Base-by-base conservation (phyloP, 2,329 filamentous ascomycete species). In the Arthrocladium fulminans region DNA sequence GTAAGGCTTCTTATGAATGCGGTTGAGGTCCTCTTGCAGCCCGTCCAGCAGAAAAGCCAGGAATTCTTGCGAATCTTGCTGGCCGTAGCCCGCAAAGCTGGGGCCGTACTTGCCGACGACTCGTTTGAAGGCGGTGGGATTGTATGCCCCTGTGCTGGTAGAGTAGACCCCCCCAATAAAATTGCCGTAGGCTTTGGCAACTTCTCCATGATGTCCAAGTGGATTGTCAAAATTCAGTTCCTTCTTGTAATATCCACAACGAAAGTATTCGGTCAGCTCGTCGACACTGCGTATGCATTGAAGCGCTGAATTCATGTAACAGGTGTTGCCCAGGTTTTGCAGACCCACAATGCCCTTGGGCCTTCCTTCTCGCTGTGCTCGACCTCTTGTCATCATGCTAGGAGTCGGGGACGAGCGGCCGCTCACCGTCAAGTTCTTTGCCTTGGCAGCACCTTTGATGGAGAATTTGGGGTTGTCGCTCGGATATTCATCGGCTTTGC, bases 31-130 rank as follows among this genome's bases (percentile, higher is more conserved):
- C 66, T 98, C 92, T 59, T 97, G 90, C 1, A 98, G 73, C 3
- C 86, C 90, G 65, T 98, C 92, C 6, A 98, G 81, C 10, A 98
- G 75, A 64, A 96, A 97, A 34, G 92, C 88, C 17, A 98, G 73
- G 51, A 98, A 97, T 61, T 98, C 92, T 60, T 98, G 92, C 0
- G 92, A 94, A 63, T 98, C 92, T 63, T 98, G 92, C 64, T 98
- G 92, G 2, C 86, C 88, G 67, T 92, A 97, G 2, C 90, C 90
- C 2, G 88, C 90, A 63, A 98, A 97, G 10, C 87, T 80, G 10
- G 86, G 81, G 30, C 88, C 85, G 60, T 86, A 86, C 51, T 80
- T 79, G 32, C 90, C 88, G 49, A 97, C 83, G 2, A 80, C 82
- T 27, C 75, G 75, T 66, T 95, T 96, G 71, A 97, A 94, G 34